Percentiles rank a stretch among this genome's conserved stretches.
phyloP scores from a whole-genome alignment of 306 rosid species.

The Bauhinia variegata region DNA sequence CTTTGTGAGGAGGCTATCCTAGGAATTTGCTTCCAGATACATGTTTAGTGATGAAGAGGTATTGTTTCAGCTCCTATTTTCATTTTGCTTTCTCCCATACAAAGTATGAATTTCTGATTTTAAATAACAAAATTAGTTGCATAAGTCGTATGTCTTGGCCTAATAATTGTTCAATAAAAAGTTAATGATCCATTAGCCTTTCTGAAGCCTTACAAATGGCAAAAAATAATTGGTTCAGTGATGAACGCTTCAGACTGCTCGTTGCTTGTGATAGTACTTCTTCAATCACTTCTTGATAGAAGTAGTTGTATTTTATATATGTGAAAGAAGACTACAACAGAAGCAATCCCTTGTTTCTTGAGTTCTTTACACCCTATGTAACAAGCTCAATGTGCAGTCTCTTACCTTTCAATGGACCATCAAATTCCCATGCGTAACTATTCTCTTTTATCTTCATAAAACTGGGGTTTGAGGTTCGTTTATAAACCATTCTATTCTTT shows the following conservation, averaged over 20 bases:
- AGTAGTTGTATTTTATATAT: constrained; percentile 4
- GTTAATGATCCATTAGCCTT: too few relatives aligned
- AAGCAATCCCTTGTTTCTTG: background rate
- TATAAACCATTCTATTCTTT: too few relatives aligned
- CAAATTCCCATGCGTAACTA: too few relatives aligned
- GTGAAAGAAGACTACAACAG: background rate
- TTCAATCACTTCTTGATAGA: too few relatives aligned
- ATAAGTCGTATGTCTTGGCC: background rate
- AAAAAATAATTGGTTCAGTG: too few relatives aligned
- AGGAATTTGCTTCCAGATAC: constrained; percentile 70
- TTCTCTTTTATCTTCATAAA: too few relatives aligned
- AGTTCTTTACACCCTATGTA: background rate
- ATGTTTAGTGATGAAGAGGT: constrained; percentile 82
- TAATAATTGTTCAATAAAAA: too few relatives aligned
- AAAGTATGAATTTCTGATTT: constrained; percentile 26
- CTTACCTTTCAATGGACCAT: too few relatives aligned
- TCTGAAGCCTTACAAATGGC: too few relatives aligned
- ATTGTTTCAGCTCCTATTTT: constrained; percentile 33
- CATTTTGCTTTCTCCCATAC: constrained; percentile 11
- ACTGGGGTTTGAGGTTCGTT: too few relatives aligned
- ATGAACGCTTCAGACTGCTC: too few relatives aligned
- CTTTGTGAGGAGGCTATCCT: constrained; percentile 82
- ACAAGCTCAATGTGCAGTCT: background rate
- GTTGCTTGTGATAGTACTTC: too few relatives aligned
- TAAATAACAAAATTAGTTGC: constrained; percentile 2